Percentiles rank a stretch among this genome's conserved stretches.
These are phyloP conservation scores for Gilbertella persicaria DNA, from an alignment of 371 early-diverging fungal genomes.

Conservation along the genomic window DNA sequence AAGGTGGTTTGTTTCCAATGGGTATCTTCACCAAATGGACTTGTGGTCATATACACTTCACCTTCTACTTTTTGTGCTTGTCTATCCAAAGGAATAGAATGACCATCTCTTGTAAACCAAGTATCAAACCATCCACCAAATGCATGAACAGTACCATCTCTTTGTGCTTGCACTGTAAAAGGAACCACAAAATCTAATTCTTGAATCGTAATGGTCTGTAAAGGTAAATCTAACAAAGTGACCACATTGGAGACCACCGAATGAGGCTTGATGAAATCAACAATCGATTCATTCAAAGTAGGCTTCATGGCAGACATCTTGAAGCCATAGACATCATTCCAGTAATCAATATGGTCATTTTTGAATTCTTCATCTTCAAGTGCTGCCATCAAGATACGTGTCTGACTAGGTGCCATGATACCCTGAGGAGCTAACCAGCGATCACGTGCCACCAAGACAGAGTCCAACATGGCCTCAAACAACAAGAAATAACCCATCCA, in stretches of 20 bases:
- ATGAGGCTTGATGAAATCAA: constrained; percentile 70
- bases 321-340: constrained; percentile 90
- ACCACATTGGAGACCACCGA: constrained; percentile 69
- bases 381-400: constrained; percentile 73
- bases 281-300: constrained; percentile 55
- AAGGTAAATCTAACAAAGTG: constrained; percentile 70
- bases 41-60: constrained; percentile 63
- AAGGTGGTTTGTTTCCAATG: constrained; percentile 75
- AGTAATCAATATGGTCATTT: constrained; percentile 76
- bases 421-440: constrained; percentile 72
- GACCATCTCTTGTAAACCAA: constrained; percentile 73
- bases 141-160: constrained; percentile 71
- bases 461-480: constrained; percentile 91
- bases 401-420: constrained; percentile 76
- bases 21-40: constrained; percentile 70
- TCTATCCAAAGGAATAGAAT: constrained; percentile 43
- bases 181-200: constrained; percentile 57
- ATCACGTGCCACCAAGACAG: constrained; percentile 84
- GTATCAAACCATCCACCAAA: constrained; percentile 88
- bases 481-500: constrained; percentile 94
- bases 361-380: constrained; percentile 81
- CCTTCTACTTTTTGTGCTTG: constrained; percentile 37
- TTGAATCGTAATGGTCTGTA: constrained; percentile 55
- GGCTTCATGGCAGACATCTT: constrained; percentile 84
- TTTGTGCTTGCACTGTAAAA: constrained; percentile 59